Conservation (phyloP, 2,329 filamentous ascomycete genomes). For the Thielaviopsis euricoi region DNA sequence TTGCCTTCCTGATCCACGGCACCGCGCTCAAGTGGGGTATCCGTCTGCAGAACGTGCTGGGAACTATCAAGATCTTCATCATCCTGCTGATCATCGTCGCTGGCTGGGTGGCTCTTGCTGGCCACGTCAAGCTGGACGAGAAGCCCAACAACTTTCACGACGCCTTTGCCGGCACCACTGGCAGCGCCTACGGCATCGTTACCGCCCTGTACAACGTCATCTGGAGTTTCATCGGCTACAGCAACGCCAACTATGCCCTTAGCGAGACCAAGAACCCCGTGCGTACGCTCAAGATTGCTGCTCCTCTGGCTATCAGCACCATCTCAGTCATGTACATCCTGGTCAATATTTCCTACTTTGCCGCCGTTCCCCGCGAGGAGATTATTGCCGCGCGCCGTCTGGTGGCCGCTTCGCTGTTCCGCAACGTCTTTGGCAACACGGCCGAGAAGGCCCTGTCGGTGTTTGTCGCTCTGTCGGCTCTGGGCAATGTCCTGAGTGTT, state of each 20-base stretch:
- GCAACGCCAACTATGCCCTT: slow-evolving; percentile 50
- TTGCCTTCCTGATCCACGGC: slow-evolving; percentile 49
- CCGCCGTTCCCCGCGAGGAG: slow-evolving; percentile 35
- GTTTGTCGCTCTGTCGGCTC: slow-evolving; percentile 50
- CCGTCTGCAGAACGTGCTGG: slow-evolving; percentile 48
- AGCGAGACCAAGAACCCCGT: slow-evolving; percentile 51
- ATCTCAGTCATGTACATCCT: slow-evolving; percentile 49
- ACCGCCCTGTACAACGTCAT: slow-evolving; percentile 57
- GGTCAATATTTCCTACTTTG: slow-evolving; percentile 51
- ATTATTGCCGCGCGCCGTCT: slow-evolving; percentile 34
- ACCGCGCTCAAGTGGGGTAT: slow-evolving; percentile 48
- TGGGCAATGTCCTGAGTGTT: slow-evolving; percentile 50
- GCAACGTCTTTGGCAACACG: slow-evolving; percentile 34
- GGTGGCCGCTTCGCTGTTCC: slow-evolving; percentile 37
- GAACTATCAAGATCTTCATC: slow-evolving; percentile 48
- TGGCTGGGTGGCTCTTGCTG: slow-evolving; percentile 44
- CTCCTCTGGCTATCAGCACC: slow-evolving; percentile 39
- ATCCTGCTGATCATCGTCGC: slow-evolving; percentile 48
- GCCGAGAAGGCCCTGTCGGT: slow-evolving; percentile 45
- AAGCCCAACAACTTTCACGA: slow-evolving; percentile 47
- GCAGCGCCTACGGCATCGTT: slow-evolving; percentile 49
- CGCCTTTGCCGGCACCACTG: slow-evolving; percentile 49
- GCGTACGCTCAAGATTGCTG: slow-evolving; percentile 47
- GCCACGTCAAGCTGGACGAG: slow-evolving; percentile 38
- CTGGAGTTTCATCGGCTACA: slow-evolving; percentile 53